Base-by-base conservation (phyloP, 1,284 basidiomycete species). In the Trichosporon coremiiforme region DNA sequence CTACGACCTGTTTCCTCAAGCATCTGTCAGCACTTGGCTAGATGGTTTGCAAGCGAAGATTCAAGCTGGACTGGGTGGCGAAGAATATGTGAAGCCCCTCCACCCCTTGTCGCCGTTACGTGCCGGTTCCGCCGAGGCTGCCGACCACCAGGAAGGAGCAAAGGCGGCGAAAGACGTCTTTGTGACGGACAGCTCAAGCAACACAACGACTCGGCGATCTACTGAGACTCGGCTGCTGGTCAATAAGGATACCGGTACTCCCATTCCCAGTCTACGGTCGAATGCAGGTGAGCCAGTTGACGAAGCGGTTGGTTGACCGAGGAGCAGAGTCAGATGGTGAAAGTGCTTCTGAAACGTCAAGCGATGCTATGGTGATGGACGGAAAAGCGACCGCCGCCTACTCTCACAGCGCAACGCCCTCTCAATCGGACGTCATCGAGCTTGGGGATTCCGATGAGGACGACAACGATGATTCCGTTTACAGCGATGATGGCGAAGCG, bases 21-120 rank as follows among this genome's bases (percentile, higher is more conserved):
- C 38, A 8, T 68, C 73, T 20, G 68, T 75, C 4, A 73, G 75
- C 60, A 53, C 66, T 20, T 80, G 79, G 79, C 64, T 81, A 22
- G 76, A 78, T 35, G 68, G 65, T 3, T 65, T 80, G 15, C 74
- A 77, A 68, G 53, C 66, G 31, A 81, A 80, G 71, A 80, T 81
- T 25, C 66, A 71, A 9, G 47, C 63, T 13, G 76, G 76, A 13
- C 64, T 76, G 3, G 36, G 65, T n/a, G 57, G 22, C 15, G 33
- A 47, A 47, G 66, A 75, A 17, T 71, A 70, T 4, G 72, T 70
- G 38, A 57, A 71, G 9, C 65, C 70, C 7, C 20, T n/a, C 12
- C 38, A 64, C 8, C 29, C 55, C 13, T 63, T 47, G 2, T 67
- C 65, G 8, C 68, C 68, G 5, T 60, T 69, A 20, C 65, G 50